Evolutionary conservation across 139 green algal genomes (phyloP), one percentile per base, ranked within the genome.

Genomic region (Monoraphidium neglectum): DNA sequence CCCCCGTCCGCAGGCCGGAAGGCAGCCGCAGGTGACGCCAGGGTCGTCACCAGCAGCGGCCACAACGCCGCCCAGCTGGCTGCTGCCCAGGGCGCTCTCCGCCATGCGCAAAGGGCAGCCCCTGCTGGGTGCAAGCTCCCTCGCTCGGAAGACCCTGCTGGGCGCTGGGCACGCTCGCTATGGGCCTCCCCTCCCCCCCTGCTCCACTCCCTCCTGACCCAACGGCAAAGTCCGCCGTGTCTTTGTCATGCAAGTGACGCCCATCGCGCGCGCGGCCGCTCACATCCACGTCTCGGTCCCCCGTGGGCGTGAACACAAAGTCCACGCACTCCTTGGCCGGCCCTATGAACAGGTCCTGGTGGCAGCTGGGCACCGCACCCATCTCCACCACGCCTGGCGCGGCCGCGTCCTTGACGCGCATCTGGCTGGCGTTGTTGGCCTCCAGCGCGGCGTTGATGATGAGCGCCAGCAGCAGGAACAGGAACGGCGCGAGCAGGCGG

Each of bases 381-480:
- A 95, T 73, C 12, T 30, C n/a, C 8, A 51, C 43, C 43, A 12
- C 43, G 8, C 8, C 43, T 12, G 43, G 8, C 43, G 8, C 43
- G 43, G 43, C 8, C 8, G 43, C 12, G 43, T 51, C 43, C 43
- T 51, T 51, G 43, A 21, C 43, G 43, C 59, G 35, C 70, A 66
- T 37, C 59, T 70, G 69, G 16, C 60, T 35, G 26, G 60, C n/a
- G 51, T 82, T 83, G 77, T 92, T 83, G 3, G 83, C 83, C 30
- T 84, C 53, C 1, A 94, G 33, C 0, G 89, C 88, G 30, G 86
- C 57, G 72, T 94, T 80, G 6, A 92, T 87, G 0, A 95, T 66
- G 38, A 89, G 89, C 24, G 96, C 86, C 60, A 98, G 86, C 37
- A 98, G 80, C 69, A 98, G 87, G 87, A 98, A 97, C 43, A 98